Conservation (phyloP, 2,329 filamentous ascomycete species). For the Claviceps purpurea region DNA sequence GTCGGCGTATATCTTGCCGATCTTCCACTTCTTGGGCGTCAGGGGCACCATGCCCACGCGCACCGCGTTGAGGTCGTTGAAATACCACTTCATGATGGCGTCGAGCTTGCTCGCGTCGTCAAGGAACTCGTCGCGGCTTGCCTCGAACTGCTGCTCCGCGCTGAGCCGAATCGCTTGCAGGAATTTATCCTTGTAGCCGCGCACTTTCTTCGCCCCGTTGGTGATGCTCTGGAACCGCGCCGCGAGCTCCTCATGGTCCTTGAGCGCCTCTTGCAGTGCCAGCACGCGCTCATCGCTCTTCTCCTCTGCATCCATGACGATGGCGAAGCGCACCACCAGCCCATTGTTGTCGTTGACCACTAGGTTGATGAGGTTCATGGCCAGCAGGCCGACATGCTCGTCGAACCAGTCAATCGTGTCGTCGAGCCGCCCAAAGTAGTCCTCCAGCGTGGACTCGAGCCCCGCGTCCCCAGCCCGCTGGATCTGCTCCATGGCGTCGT, state of each 20-base stretch:
- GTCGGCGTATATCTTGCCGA: slow-evolving; percentile 75
- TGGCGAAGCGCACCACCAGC: slow-evolving; percentile 77
- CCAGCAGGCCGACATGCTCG: slow-evolving; percentile 79
- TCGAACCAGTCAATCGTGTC: slow-evolving; percentile 89
- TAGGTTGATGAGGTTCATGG: slow-evolving; percentile 78
- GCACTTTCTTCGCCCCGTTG: slow-evolving; percentile 77
- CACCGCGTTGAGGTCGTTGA: slow-evolving; percentile 93
- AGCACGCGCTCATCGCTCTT: slow-evolving; percentile 87
- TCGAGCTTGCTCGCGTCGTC: slow-evolving; percentile 73
- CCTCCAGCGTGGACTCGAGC: slow-evolving; percentile 69
- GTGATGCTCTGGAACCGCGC: slow-evolving; percentile 91
- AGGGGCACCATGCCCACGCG: slow-evolving; percentile 82
- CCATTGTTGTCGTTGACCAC: slow-evolving; percentile 78
- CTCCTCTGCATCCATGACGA: slow-evolving; percentile 91
- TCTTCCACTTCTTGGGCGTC: slow-evolving; percentile 95
- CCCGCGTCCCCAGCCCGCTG: slow-evolving; percentile 58
- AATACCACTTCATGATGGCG: slow-evolving; percentile 89
- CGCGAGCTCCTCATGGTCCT: slow-evolving; percentile 90
- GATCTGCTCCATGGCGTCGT: slow-evolving; percentile 96
- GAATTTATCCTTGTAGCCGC: slow-evolving; percentile 96
- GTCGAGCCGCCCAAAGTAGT: slow-evolving; percentile 80
- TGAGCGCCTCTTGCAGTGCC: slow-evolving; percentile 85
- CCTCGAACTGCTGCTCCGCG: slow-evolving; percentile 61
- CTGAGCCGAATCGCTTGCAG: slow-evolving; percentile 63
- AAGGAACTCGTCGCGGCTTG: slow-evolving; percentile 60